Evolutionary conservation across 176 grass and related monocot species (phyloP).

Genomic region (Ananas comosus): DNA sequence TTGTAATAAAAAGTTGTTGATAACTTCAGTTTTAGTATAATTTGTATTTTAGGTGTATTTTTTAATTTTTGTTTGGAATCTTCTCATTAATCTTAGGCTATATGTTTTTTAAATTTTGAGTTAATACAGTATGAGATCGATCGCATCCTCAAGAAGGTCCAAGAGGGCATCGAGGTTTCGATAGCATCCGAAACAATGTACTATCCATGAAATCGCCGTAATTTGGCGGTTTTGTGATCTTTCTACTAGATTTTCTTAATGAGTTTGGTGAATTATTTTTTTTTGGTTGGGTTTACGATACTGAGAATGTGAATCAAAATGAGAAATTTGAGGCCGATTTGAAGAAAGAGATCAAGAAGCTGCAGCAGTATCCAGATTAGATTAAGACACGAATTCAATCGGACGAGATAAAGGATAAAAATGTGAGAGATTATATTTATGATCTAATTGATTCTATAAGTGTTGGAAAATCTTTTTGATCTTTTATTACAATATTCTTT

Average conservation of each 20-base stretch:
- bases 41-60: too few species aligned
- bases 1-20: too few species aligned
- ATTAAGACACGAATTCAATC: conserved; percentile 99
- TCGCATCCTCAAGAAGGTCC: too few species aligned
- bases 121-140: too few species aligned
- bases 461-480: too few species aligned
- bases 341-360: conserved; percentile 98
- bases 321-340: conserved; percentile 99
- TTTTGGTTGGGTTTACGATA: conserved; percentile 70
- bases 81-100: too few species aligned
- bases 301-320: conserved; percentile 98
- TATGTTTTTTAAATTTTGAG: too few species aligned
- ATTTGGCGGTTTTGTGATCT: neutral
- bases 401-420: conserved; percentile 99
- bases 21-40: too few species aligned
- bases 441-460: too few species aligned
- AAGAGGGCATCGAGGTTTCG: conserved; percentile 82
- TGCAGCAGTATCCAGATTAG: conserved; percentile 94
- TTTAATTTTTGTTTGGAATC: too few species aligned
- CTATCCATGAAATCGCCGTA: neutral
- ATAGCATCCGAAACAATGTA: conserved; percentile 99
- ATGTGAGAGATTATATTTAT: conserved; percentile 29
- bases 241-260: neutral
- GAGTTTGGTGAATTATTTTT: neutral
- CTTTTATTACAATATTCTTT: too few species aligned